phyloP scores from a whole-genome alignment of 805 yeast species.

The Millerago galiae region DNA sequence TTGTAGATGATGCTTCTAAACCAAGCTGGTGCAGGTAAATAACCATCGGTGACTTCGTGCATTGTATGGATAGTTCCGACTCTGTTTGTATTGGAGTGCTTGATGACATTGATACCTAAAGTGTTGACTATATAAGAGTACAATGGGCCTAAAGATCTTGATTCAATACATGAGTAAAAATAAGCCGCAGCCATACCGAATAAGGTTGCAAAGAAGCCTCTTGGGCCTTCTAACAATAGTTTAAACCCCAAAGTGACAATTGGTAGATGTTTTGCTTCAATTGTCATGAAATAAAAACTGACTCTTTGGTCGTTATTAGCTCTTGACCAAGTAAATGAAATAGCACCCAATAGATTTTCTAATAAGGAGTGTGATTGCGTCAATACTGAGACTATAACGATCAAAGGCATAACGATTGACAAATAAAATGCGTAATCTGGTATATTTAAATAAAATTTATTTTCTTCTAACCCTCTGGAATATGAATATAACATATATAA shows the following conservation, averaged over 20 bases:
- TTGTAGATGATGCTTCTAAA: conserved; percentile 25
- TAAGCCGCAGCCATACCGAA: conserved; percentile 54
- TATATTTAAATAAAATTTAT: conserved; percentile 38
- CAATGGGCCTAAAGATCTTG: conserved; percentile 42
- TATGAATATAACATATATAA: conserved; percentile 52
- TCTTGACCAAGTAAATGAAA: conserved; percentile 57
- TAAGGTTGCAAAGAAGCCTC: conserved; percentile 33
- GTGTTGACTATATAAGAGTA: conserved; percentile 22
- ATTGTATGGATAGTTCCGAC: conserved; percentile 26
- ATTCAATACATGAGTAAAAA: conserved; percentile 53
- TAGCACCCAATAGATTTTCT: conserved; percentile 42
- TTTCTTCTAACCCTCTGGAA: conserved; percentile 50
- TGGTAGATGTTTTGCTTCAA: conserved; percentile 55
- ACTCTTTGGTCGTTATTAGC: conserved; percentile 44
- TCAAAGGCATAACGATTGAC: conserved; percentile 41
- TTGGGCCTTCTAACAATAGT: conserved; percentile 36
- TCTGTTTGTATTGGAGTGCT: conserved; percentile 22
- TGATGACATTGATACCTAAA: conserved; percentile 17
- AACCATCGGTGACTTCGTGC: conserved; percentile 42
- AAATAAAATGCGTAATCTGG: conserved; percentile 55
- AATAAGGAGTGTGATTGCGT: conserved; percentile 26
- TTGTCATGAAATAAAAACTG: conserved; percentile 46
- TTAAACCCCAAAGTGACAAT: conserved; percentile 38
- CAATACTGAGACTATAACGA: conserved; percentile 30
- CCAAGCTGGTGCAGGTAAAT: conserved; percentile 50